Evolutionary conservation across 441 rosid species (phyloP), one percentile per base, ranked within the genome.

Genomic region (Omphalea diandra): DNA sequence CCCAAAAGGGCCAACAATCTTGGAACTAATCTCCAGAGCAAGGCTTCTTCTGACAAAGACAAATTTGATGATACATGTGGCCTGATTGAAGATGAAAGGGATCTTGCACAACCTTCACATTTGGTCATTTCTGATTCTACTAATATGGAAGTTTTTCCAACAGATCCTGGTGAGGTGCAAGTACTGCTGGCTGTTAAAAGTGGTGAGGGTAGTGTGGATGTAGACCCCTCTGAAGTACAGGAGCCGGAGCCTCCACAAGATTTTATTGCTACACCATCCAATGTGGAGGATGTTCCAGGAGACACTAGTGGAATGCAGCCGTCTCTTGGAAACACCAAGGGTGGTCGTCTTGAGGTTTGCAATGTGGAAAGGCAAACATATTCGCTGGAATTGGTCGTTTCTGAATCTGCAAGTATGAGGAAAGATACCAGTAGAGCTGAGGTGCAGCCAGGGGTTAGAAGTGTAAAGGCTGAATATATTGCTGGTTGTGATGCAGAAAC

Each of bases 321-420:
- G 36, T 69, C 43, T 49, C 69, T 43, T 67, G 73, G 59, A 61
- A 29, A 27, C 33, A 59, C 31, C 8, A 78, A 67, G 57, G 53
- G 18, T 50, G 61, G 70, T 66, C 41, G 2, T 73, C 68, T 32
- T 50, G 76, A 65, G 61, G 67, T 57, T 59, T 12, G 22, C 55
- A 71, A 20, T 57, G 27, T 58, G 0, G 80, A 80, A 78, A 73
- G 46, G 22, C 70, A 10, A n/a, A 4, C 52, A 67, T 77, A 84
- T 47, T 75, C 73, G 33, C 60, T 62, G 7, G 70, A 63, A 55
- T 53, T 35, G 70, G 32, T n/a, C 43, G 58, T 72, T 62, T 70
- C 74, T 75, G 79, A 55, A 29, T 53, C 72, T 17, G 32, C 70
- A 20, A 69, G 65, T 62, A 58, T n/a, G 31, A 77, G 76, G 68